These are phyloP conservation scores for Teratosphaeria viscida DNA, from an alignment of 2,329 filamentous ascomycete genomes.

Conservation along the genomic window DNA sequence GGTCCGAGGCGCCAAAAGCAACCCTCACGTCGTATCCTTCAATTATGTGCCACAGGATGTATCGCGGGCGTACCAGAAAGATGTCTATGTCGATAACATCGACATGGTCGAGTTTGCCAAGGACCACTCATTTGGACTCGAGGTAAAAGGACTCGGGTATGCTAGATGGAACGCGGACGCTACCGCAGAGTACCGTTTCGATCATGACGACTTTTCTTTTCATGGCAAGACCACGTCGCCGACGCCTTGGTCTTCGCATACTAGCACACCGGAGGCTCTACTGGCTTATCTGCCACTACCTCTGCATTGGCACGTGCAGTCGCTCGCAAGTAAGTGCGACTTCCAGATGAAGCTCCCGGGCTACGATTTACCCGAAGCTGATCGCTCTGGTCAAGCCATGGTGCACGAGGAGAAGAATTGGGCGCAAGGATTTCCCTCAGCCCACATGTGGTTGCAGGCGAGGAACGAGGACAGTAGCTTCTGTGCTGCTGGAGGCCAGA, in stretches of 20 bases:
- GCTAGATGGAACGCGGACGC: constrained; percentile 28
- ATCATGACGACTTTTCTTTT: constrained; percentile 29
- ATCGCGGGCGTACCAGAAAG: constrained; percentile 29
- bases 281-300: constrained; percentile 38
- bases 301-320: constrained; percentile 43
- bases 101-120: constrained; percentile 21
- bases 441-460: constrained; percentile 34
- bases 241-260: constrained; percentile 29
- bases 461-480: constrained; percentile 21
- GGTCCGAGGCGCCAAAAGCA: constrained; percentile 31
- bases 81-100: constrained; percentile 34
- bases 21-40: constrained; percentile 38
- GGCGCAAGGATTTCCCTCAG: constrained; percentile 36
- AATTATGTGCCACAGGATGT: constrained; percentile 35
- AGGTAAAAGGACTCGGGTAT: constrained; percentile 30
- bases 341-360: constrained; percentile 31
- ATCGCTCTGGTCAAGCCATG: constrained; percentile 24
- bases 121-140: constrained; percentile 30
- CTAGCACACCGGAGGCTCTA: constrained; percentile 35
- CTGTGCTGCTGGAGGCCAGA: constrained; percentile 30
- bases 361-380: constrained; percentile 16
- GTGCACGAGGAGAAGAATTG: constrained; percentile 45
- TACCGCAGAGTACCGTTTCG: constrained; percentile 28
- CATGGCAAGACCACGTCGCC: constrained; percentile 29
- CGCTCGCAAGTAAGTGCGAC: constrained; percentile 30